These are phyloP conservation scores for Leccinum fibrillosum DNA, from an alignment of 768 basidiomycete genomes.

Conservation along the genomic window DNA sequence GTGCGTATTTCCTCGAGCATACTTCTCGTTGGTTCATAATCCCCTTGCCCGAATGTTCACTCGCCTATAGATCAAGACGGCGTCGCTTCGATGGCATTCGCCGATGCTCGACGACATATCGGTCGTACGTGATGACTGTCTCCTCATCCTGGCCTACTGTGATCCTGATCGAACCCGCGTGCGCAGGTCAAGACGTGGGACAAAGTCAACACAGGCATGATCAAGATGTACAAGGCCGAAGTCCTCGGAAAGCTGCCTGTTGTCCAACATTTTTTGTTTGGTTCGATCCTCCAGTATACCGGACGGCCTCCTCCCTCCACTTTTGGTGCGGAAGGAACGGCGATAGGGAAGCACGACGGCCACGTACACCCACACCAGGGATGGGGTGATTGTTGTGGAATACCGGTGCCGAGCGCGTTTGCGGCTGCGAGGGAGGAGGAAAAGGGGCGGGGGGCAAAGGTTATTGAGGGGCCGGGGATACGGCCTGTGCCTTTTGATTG, in stretches of 20 bases:
- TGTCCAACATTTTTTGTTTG: slow-evolving; percentile 94
- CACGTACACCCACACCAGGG: slow-evolving; percentile 47
- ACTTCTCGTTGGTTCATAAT: too few species aligned
- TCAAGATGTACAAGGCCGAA: slow-evolving; percentile 97
- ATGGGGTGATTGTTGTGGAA: slow-evolving; percentile 93
- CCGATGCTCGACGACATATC: slow-evolving; percentile 99
- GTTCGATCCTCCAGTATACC: slow-evolving; percentile 69
- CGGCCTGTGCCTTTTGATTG: slow-evolving; percentile 81
- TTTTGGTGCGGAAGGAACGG: slow-evolving; percentile 19
- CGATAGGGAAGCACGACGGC: slow-evolving; percentile 5
- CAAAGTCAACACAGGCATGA: slow-evolving; percentile 94
- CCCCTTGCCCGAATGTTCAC: too few species aligned
- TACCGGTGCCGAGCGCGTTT: slow-evolving; percentile 79
- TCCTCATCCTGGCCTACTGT: not conserved
- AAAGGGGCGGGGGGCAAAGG: slow-evolving; percentile 35
- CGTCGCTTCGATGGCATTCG: slow-evolving; percentile 95
- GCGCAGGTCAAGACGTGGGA: slow-evolving; percentile 84
- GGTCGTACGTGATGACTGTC: slow-evolving; percentile 42
- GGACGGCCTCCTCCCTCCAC: slow-evolving; percentile 45
- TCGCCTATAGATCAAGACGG: slow-evolving; percentile 77
- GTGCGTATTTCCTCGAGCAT: slow-evolving; percentile 39
- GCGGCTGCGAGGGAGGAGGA: slow-evolving; percentile 52
- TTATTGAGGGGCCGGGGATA: slow-evolving; percentile 59
- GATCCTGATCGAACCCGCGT: not conserved
- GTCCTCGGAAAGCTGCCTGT: slow-evolving; percentile 95